Evolutionary conservation across 495 filamentous ascomycete genomes (phyloP), one percentile per base, ranked within the genome.

Genomic region (Hypoxylon fuscum): DNA sequence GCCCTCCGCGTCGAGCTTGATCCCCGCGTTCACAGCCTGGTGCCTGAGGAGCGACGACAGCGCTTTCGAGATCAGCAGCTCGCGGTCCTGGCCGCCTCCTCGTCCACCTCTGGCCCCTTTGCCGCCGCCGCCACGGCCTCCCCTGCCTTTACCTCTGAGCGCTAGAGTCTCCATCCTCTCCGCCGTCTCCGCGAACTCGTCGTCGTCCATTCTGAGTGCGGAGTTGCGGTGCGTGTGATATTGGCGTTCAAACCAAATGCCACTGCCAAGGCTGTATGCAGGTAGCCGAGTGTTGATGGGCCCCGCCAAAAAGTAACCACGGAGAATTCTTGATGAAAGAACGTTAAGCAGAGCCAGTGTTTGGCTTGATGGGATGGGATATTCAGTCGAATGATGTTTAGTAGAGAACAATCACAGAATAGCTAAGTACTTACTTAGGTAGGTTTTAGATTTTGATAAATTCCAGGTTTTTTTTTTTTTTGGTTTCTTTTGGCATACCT

Each of bases 31-130:
- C 60, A 85, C 80, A 5, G 96, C 95, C 42, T 88, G 91, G 73
- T 98, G 95, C 18, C 95, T 83, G 14, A 98, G 81, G 0, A 97
- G 77, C 62, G 81, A 85, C 54, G 87, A 90, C 48, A 98, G 72
- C 21, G 91, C 88, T 70, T 92, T 96, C 6, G 92, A 96, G 43
- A 97, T 80, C 27, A 79, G 78, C 7, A 89, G 81, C 37, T 89
- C 84, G 27, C 91, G 76, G 21, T 73, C 71, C 44, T 73, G 62
- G 6, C 55, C 61, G 8, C 73, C 62, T 2, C 71, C 66, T 14
- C 71, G 71, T 1, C 73, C 68, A 20, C 74, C 74, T 23, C 71
- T n/a, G n/a, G n/a, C n/a, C n/a, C n/a, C n/a, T n/a, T n/a, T 66
- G 14, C 73, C 64, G 3, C 69, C 55, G 23, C 76, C 64, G 18